Evolutionary conservation across 2,329 filamentous ascomycete species (phyloP).

Genomic region (Fusarium sp.): DNA sequence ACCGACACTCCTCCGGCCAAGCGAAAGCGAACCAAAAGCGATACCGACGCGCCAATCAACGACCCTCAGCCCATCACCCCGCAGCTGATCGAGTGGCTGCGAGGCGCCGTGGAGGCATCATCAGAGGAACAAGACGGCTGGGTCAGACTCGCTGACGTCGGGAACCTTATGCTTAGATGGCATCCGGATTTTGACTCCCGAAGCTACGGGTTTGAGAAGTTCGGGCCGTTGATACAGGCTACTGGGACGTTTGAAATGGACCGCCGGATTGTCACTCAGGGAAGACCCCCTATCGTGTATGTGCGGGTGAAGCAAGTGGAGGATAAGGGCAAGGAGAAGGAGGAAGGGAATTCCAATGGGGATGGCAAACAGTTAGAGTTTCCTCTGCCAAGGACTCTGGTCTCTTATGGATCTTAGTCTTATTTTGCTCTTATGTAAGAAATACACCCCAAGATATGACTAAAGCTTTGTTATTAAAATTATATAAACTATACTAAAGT

Average conservation of each 20-base stretch:
- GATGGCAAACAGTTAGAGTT: not conserved
- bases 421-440: not conserved
- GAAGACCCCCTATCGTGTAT: not conserved
- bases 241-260: not conserved
- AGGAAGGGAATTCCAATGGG: not conserved
- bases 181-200: constrained; percentile 52
- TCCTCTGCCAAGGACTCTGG: not conserved
- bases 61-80: not conserved
- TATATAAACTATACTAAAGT: too few relatives aligned
- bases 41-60: not conserved
- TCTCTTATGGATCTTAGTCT: not conserved
- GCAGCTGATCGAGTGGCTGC: constrained; percentile 15
- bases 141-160: constrained; percentile 48
- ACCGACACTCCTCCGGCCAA: not conserved
- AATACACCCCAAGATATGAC: too few relatives aligned
- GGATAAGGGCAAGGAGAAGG: not conserved
- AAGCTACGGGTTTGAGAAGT: constrained; percentile 47
- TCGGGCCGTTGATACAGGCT: constrained; percentile 28
- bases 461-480: too few relatives aligned
- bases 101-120: constrained; percentile 34
- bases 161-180: constrained; percentile 44
- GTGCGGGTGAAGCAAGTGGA: not conserved
- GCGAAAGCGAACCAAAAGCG: not conserved
- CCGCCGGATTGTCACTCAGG: not conserved
- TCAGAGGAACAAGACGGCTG: constrained; percentile 48